Percentiles rank a stretch among this genome's conserved stretches.
These are phyloP conservation scores for Decorospora gaudefroyi DNA, from an alignment of 2,329 filamentous ascomycete genomes.

Conservation along the genomic window DNA sequence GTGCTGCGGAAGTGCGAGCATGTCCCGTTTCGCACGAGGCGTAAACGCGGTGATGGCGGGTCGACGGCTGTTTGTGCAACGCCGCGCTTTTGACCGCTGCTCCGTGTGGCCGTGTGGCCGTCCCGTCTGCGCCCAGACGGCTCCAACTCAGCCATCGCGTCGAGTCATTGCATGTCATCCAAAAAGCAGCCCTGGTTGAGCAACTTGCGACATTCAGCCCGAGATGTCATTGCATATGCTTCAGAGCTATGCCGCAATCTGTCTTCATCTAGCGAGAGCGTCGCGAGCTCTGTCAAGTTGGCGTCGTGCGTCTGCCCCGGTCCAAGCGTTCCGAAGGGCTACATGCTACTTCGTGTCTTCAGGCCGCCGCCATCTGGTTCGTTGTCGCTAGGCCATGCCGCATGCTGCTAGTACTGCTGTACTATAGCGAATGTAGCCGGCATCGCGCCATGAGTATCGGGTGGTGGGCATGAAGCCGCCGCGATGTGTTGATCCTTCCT, in stretches of 20 bases:
- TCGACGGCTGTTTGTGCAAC: slow-evolving; percentile 3
- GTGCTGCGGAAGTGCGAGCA: too few species aligned
- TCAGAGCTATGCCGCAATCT: slow-evolving; percentile 20
- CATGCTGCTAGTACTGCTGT: slow-evolving; percentile 17
- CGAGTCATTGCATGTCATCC: slow-evolving; percentile 13
- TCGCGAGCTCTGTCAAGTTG: slow-evolving; percentile 10
- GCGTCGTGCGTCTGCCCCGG: slow-evolving; percentile 17
- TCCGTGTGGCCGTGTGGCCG: slow-evolving; percentile 6
- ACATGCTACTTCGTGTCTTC: slow-evolving; percentile 20
- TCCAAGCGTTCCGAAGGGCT: slow-evolving; percentile 7
- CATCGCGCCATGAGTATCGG: slow-evolving; percentile 11
- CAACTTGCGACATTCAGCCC: neutral
- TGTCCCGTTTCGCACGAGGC: too few species aligned
- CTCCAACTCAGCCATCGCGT: slow-evolving; percentile 9
- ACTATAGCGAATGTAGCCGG: slow-evolving; percentile 12
- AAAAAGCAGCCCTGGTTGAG: neutral
- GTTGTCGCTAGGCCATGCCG: slow-evolving; percentile 12
- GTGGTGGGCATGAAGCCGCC: slow-evolving; percentile 18
- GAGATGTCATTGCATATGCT: slow-evolving; percentile 9
- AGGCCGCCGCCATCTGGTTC: slow-evolving; percentile 6
- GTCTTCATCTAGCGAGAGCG: slow-evolving; percentile 16
- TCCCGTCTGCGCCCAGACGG: slow-evolving; percentile 9
- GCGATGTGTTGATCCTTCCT: slow-evolving; percentile 16
- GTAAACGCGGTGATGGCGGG: too few species aligned
- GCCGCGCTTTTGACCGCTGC: neutral